Evolutionary conservation across 257 asterid genomes (phyloP), one percentile per base, ranked within the genome.

Genomic region (Fraxinus anomala): DNA sequence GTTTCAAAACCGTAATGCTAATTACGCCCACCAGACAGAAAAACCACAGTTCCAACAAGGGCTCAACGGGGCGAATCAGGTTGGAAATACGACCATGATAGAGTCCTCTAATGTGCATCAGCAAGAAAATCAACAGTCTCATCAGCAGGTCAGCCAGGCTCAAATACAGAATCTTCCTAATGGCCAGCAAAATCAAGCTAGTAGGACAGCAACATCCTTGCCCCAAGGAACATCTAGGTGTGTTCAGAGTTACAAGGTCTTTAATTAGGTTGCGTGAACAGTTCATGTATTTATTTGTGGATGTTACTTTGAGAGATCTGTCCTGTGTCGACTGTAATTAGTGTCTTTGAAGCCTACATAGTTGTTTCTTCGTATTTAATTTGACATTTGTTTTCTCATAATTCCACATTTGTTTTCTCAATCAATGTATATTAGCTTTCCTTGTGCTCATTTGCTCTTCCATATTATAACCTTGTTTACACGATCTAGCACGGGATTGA

Each of bases 201-300:
- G 79, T 88, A 89, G 86, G 88, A 80, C 70, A 37, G 90, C 97
- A 1, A 82, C 91, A 74, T 88, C 97, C 80, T 89, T 94, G 86
- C 97, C 99, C 80, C 98, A 91, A 89, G 99, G 98, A 90, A 87
- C 93, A 85, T 87, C 97, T 92, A 94, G 99, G 99, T 94, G 92
- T 90, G 99, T 94, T 87, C 92, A 82, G 89, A 88, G 88, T 82
- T 78, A 85, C 89, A 89, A 91, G 92, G 91, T 88, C 94, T 90
- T 94, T 87, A 83, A 86, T 82, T 91, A 90, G 96, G 92, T 88
- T 76, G 79, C 82, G 84, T 81, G 79, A 82, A 78, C 75, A 80
- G 85, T 78, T 88, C 76, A 61, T 91, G 96, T 91, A 92, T 87
- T 87, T 84, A 79, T 76, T 79, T 73, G 74, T 82, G 88, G 86